A percentile compares a stretch with the other conserved stretches of the same genome.
These are phyloP conservation scores for Bauhinia variegata DNA, from an alignment of 306 rosid genomes.

Conservation along the genomic window DNA sequence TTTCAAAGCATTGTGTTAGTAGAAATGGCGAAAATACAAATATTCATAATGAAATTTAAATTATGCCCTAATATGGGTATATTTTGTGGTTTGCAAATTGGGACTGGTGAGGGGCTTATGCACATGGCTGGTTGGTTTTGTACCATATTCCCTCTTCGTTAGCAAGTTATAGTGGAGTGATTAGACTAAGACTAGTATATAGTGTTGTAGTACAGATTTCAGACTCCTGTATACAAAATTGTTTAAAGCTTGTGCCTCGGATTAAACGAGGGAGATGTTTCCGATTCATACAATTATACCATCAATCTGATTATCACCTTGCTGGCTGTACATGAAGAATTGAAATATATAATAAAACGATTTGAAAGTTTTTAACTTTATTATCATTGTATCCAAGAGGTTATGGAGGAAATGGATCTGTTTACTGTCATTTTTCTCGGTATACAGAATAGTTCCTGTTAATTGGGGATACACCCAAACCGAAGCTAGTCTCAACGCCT, in stretches of 20 bases:
- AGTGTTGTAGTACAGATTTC: conserved; percentile 43
- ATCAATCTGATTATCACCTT: not conserved
- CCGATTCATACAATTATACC: conserved; percentile 9
- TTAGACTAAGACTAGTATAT: conserved; percentile 38
- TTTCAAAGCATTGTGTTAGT: conserved; percentile 58
- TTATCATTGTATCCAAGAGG: too few species aligned
- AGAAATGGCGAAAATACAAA: conserved; percentile 38
- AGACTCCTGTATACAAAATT: conserved; percentile 27
- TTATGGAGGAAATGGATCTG: too few species aligned
- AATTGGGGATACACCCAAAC: too few species aligned
- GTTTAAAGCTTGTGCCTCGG: conserved; percentile 35
- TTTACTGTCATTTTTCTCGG: too few species aligned
- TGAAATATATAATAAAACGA: too few species aligned
- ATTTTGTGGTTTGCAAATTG: conserved; percentile 19
- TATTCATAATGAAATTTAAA: conserved; percentile 13
- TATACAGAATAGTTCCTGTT: too few species aligned
- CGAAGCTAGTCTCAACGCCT: too few species aligned
- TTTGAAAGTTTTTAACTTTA: too few species aligned
- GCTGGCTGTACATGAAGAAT: not conserved
- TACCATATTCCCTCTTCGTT: conserved; percentile 34
- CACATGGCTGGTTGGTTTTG: conserved; percentile 33
- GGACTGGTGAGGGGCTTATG: conserved; percentile 22
- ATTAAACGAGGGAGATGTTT: conserved; percentile 21
- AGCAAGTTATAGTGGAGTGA: conserved; percentile 38
- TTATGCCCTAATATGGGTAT: conserved; percentile 28